These are phyloP conservation scores for Picea glauca DNA, from an alignment of 75 land plant genomes.

Conservation along the genomic window DNA sequence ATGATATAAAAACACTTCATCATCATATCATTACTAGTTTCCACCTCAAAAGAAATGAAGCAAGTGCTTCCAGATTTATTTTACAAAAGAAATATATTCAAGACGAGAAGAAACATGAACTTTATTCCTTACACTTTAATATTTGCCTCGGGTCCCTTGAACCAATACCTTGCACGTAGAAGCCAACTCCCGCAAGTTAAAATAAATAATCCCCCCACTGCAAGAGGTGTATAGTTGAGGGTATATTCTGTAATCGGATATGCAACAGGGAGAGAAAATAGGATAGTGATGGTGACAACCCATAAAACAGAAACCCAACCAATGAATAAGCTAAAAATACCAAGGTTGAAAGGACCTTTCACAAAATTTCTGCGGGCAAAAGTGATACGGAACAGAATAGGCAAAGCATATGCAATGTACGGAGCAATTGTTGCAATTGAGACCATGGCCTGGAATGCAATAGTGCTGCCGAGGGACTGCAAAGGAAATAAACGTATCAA, in stretches of 20 bases:
- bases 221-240: conserved; percentile 84
- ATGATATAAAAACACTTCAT: background rate
- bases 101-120: background rate
- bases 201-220: conserved; percentile 68
- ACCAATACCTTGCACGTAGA: conserved; percentile 69
- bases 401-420: conserved; percentile 82
- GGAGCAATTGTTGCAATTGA: conserved; percentile 80
- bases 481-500: background rate
- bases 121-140: conserved; percentile 17
- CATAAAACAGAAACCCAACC: conserved; percentile 89
- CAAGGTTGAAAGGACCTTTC: conserved; percentile 77
- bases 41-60: too few relatives aligned
- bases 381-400: conserved; percentile 75
- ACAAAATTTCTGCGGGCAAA: conserved; percentile 56
- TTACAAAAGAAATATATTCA: background rate
- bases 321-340: conserved; percentile 45
- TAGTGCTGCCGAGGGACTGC: conserved; percentile 81
- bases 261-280: conserved; percentile 74
- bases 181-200: conserved; percentile 56
- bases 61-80: background rate
- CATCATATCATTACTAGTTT: too few relatives aligned
- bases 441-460: conserved; percentile 93
- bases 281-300: conserved; percentile 74
- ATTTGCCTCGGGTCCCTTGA: conserved; percentile 70
- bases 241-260: conserved; percentile 66